Conservation (phyloP, 192 early-diverging fungal genomes). For the Chytriomyces sp. region DNA sequence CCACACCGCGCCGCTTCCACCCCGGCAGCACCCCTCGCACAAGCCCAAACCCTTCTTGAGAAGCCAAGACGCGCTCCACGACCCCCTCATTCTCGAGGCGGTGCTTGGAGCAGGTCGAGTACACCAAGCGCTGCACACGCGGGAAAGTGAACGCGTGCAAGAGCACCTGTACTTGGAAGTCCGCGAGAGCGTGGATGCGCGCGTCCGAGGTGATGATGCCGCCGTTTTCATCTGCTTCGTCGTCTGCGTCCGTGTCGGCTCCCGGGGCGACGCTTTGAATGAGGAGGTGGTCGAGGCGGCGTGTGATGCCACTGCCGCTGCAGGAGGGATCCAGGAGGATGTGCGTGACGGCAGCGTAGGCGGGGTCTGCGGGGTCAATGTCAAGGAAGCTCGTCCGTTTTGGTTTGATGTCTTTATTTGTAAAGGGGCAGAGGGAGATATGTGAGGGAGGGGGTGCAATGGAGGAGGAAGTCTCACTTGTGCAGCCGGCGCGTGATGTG, state of each 20-base stretch:
- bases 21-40: constrained; percentile 67
- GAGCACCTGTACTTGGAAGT: constrained; percentile 82
- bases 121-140: constrained; percentile 78
- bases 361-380: constrained; percentile 66
- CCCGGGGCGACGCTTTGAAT: constrained; percentile 37
- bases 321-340: constrained; percentile 95
- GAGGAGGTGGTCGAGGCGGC: constrained; percentile 81
- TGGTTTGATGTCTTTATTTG: constrained; percentile 75
- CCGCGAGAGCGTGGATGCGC: constrained; percentile 73
- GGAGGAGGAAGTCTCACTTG: constrained; percentile 63
- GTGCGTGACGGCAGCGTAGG: constrained; percentile 68
- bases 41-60: constrained; percentile 61
- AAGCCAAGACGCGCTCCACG: constrained; percentile 68
- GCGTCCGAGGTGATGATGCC: constrained; percentile 45
- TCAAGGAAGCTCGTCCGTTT: constrained; percentile 78
- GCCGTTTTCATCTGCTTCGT: constrained; percentile 19
- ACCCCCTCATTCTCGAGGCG: constrained; percentile 93
- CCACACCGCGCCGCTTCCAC: constrained; percentile 80
- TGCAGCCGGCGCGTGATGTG: constrained; percentile 78
- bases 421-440: too few species aligned
- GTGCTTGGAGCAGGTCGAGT: constrained; percentile 97
- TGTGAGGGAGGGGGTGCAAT: not conserved
- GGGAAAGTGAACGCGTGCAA: constrained; percentile 82
- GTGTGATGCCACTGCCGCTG: constrained; percentile 93
- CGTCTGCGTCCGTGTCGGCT: constrained; percentile 38